These are phyloP conservation scores for Magnolia changhungtana DNA, from an alignment of 164 flowering plant species.

Conservation along the genomic window DNA sequence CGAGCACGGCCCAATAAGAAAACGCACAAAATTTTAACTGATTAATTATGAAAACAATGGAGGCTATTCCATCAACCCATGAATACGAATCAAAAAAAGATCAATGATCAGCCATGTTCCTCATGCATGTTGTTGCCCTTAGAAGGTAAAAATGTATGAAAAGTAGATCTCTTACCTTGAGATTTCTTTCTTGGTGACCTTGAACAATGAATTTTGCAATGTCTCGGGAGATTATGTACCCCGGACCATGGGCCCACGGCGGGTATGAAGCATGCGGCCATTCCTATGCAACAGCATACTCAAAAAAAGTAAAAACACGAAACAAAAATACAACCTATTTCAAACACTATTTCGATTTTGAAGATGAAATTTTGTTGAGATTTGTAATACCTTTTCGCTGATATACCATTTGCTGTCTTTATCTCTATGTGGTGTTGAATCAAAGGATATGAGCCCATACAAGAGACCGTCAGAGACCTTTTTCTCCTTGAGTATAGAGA, in stretches of 20 bases:
- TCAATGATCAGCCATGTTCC: background rate
- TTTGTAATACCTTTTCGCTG: conserved; percentile 55
- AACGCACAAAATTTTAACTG: background rate
- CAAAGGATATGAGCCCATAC: conserved; percentile 71
- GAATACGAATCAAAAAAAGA: background rate
- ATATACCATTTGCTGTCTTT: conserved; percentile 84
- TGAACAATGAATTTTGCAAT: conserved; percentile 73
- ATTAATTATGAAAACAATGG: background rate
- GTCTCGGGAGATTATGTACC: conserved; percentile 75
- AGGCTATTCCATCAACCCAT: background rate
- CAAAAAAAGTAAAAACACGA: background rate
- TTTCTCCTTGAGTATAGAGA: conserved; percentile 49
- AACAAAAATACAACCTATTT: background rate
- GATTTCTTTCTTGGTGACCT: conserved; percentile 54
- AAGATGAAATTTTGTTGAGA: background rate
- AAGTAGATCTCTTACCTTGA: conserved; percentile 38
- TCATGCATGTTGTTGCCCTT: background rate
- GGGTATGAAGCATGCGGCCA: conserved; percentile 75
- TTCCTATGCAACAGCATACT: conserved; percentile 45
- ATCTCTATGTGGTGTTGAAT: conserved; percentile 68
- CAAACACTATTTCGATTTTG: too few relatives aligned
- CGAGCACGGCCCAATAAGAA: background rate
- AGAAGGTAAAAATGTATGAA: background rate
- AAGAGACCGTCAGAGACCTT: conserved; percentile 58
- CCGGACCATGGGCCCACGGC: conserved; percentile 98